Percentiles rank a stretch among this genome's conserved stretches.
phyloP scores from a whole-genome alignment of 1,284 basidiomycete species.

The Anthracocystis setariae region DNA sequence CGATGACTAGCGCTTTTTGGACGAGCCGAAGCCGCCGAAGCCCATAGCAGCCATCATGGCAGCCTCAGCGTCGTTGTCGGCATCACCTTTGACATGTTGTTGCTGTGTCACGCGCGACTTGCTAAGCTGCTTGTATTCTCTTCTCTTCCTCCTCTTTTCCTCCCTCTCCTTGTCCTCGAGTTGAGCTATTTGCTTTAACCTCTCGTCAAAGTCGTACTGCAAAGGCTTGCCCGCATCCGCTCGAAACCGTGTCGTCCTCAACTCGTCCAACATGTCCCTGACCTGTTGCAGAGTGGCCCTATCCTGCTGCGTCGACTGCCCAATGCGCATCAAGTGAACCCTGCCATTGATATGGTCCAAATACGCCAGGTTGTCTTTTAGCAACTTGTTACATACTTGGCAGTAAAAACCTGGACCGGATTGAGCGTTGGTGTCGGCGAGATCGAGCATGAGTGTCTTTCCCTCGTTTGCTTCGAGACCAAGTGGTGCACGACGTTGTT shows the following conservation, averaged over 20 bases:
- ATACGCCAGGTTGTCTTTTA: constrained; percentile 92
- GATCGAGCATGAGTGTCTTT: constrained; percentile 64
- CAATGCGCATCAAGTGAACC: constrained; percentile 87
- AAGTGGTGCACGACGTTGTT: constrained; percentile 53
- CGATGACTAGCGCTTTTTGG: constrained; percentile 70
- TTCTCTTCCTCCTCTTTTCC: constrained; percentile 76
- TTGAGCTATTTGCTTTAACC: constrained; percentile 82
- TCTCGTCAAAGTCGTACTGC: constrained; percentile 89
- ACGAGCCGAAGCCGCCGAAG: constrained; percentile 86
- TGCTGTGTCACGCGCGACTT: constrained; percentile 9
- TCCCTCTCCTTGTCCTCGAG: constrained; percentile 71
- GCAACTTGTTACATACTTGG: constrained; percentile 73
- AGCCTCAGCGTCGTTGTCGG: constrained; percentile 63
- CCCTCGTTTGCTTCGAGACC: constrained; percentile 59
- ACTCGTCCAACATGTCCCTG: constrained; percentile 82
- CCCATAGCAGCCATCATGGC: constrained; percentile 90
- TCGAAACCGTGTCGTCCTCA: constrained; percentile 69
- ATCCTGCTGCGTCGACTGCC: constrained; percentile 90
- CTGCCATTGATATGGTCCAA: constrained; percentile 95
- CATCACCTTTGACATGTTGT: not conserved
- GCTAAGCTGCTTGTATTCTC: constrained; percentile 76
- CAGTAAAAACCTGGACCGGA: constrained; percentile 68
- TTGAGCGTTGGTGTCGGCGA: constrained; percentile 36
- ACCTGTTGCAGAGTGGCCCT: constrained; percentile 92
- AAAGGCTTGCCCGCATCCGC: constrained; percentile 10